Conservation (phyloP, 1,284 basidiomycete genomes). For the Pseudozyma thailandica region DNA sequence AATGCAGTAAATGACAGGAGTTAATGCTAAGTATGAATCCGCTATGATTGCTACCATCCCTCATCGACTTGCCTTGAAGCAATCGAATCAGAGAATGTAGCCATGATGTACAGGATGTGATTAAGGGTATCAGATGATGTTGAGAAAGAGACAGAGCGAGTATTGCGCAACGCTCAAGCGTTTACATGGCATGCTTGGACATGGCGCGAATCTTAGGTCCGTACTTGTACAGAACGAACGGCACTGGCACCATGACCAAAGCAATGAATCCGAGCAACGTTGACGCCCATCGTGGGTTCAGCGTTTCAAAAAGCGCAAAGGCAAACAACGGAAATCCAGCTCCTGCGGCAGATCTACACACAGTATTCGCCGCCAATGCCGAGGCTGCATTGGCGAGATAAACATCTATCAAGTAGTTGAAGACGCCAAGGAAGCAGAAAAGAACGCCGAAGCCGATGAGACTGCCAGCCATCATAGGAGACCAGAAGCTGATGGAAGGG, state of each 20-base stretch:
- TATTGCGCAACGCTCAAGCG: not conserved
- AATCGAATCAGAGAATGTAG: not conserved
- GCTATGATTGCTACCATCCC: too few relatives aligned
- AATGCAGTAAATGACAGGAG: too few relatives aligned
- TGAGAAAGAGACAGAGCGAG: not conserved
- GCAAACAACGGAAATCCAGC: slow-evolving; percentile 72
- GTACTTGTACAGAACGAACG: slow-evolving; percentile 71
- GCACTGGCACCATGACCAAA: slow-evolving; percentile 77
- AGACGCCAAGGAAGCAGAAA: slow-evolving; percentile 73
- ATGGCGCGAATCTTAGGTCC: slow-evolving; percentile 69
- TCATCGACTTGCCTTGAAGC: too few relatives aligned
- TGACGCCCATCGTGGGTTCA: slow-evolving; percentile 80
- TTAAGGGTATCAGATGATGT: not conserved
- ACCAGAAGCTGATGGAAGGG: slow-evolving; percentile 68
- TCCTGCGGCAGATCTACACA: slow-evolving; percentile 76
- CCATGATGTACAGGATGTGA: not conserved
- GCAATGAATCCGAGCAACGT: slow-evolving; percentile 80
- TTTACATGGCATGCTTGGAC: slow-evolving; percentile 50
- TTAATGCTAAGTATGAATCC: too few relatives aligned
- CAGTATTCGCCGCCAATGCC: slow-evolving; percentile 76
- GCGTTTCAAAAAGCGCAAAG: slow-evolving; percentile 70
- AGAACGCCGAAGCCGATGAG: slow-evolving; percentile 70
- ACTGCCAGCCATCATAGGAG: slow-evolving; percentile 70
- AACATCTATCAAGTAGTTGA: slow-evolving; percentile 71
- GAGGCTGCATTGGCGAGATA: slow-evolving; percentile 72